phyloP scores from a whole-genome alignment of 1,139 yeast species.

The Sugiyamaella sp. region DNA sequence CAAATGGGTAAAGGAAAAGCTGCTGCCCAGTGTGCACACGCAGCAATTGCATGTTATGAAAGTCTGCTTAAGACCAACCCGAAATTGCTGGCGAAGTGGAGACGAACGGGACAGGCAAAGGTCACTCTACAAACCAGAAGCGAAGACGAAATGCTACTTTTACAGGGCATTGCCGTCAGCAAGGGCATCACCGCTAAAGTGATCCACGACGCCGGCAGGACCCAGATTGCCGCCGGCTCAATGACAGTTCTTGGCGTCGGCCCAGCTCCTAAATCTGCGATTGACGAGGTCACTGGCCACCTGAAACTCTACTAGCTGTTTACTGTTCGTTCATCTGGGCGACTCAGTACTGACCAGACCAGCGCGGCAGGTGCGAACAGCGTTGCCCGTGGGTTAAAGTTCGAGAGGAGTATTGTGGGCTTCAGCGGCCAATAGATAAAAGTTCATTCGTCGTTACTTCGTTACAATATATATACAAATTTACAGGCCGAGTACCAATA shows the following conservation, averaged over 20 bases:
- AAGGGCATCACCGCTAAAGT: conserved; percentile 76
- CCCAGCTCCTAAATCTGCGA: conserved; percentile 86
- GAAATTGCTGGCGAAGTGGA: conserved; percentile 67
- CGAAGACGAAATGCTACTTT: conserved; percentile 73
- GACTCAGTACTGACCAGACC: too few relatives aligned
- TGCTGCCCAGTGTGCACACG: conserved; percentile 98
- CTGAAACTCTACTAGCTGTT: conserved; percentile 64
- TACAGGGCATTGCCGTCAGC: conserved; percentile 80
- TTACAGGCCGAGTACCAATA: conserved; percentile 35
- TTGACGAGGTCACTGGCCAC: conserved; percentile 80
- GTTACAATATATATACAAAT: not conserved
- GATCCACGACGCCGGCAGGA: conserved; percentile 95
- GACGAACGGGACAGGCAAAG: conserved; percentile 87
- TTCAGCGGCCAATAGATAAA: too few relatives aligned
- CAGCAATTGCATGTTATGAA: conserved; percentile 89
- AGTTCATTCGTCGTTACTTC: not conserved
- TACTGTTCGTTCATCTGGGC: too few relatives aligned
- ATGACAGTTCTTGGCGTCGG: conserved; percentile 95
- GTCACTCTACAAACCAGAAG: conserved; percentile 77
- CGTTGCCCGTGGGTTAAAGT: too few relatives aligned
- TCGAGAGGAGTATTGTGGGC: too few relatives aligned
- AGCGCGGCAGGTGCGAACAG: too few relatives aligned
- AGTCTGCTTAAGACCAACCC: conserved; percentile 55
- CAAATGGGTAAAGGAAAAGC: conserved; percentile 95
- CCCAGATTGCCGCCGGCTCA: conserved; percentile 92